Conservation (phyloP, 2,329 filamentous ascomycete genomes). For the Xylaria sp. region DNA sequence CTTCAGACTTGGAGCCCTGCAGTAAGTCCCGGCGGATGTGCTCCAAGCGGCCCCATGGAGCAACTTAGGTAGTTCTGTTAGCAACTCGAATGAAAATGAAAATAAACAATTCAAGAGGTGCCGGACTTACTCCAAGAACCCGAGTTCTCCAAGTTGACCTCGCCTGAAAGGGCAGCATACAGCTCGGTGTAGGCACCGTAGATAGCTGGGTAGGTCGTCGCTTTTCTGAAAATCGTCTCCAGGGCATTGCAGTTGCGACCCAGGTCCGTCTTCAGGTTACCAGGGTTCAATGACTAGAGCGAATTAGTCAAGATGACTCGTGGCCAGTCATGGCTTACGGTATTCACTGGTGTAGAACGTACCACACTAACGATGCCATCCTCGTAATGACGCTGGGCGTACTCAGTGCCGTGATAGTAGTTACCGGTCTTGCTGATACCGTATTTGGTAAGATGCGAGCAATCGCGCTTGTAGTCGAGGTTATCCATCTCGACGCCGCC, state of each 20-base stretch:
- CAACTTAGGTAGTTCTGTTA: slow-evolving; percentile 27
- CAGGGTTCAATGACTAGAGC: slow-evolving; percentile 28
- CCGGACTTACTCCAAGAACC: slow-evolving; percentile 28
- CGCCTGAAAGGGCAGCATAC: slow-evolving; percentile 36
- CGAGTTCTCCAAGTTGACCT: slow-evolving; percentile 32
- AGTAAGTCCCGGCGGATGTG: slow-evolving; percentile 33
- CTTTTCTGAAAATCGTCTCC: slow-evolving; percentile 20
- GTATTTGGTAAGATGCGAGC: slow-evolving; percentile 23
- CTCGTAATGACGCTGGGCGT: slow-evolving; percentile 23
- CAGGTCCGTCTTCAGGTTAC: slow-evolving; percentile 28
- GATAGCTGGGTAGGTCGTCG: slow-evolving; percentile 22
- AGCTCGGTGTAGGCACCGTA: slow-evolving; percentile 40
- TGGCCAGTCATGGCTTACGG: slow-evolving; percentile 1
- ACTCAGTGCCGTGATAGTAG: slow-evolving; percentile 29
- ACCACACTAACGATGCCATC: slow-evolving; percentile 29
- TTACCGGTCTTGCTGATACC: slow-evolving; percentile 30
- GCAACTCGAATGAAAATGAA: neutral
- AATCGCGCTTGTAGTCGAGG: slow-evolving; percentile 27
- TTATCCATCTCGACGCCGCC: slow-evolving; percentile 31
- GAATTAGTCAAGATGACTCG: neutral
- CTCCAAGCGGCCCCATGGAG: slow-evolving; percentile 42
- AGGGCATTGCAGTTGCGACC: slow-evolving; percentile 21
- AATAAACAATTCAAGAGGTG: neutral
- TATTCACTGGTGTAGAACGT: slow-evolving; percentile 7
- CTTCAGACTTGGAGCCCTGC: slow-evolving; percentile 28